These are phyloP conservation scores for Pseudisothecium myosuroides DNA, from an alignment of 225 moss, liverwort and hornwort species.

Conservation along the genomic window DNA sequence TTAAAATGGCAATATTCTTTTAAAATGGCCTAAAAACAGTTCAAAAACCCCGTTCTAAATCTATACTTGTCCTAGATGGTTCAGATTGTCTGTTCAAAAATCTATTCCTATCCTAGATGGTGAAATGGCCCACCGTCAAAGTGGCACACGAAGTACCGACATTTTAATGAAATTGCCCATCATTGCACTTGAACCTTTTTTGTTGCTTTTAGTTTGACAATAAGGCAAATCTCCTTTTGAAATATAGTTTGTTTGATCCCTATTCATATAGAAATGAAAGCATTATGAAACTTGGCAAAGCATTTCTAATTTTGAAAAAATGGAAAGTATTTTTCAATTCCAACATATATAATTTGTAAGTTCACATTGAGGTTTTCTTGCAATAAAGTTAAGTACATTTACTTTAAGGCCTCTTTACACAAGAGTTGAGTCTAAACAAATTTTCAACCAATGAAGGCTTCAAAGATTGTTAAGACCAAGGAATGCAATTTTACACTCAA, in stretches of 20 bases:
- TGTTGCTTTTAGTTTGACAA: not conserved
- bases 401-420: not conserved
- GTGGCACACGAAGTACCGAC: too few species aligned
- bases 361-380: fast-evolving
- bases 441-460: not conserved
- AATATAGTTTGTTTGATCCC: too few species aligned
- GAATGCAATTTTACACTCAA: not conserved
- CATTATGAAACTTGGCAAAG: not conserved
- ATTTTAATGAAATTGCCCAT: too few species aligned
- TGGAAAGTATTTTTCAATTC: not conserved
- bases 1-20: too few species aligned
- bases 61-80: too few species aligned
- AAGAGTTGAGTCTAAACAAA: not conserved
- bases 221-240: not conserved
- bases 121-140: too few species aligned
- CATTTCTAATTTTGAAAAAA: not conserved
- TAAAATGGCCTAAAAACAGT: too few species aligned
- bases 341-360: not conserved
- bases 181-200: not conserved
- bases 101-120: too few species aligned
- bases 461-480: not conserved
- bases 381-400: not conserved
- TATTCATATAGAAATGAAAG: not conserved
- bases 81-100: too few species aligned
- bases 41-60: too few species aligned